Evolutionary conservation across 202 grass and related monocot genomes (phyloP).

Genomic region (Panicum hallii): DNA sequence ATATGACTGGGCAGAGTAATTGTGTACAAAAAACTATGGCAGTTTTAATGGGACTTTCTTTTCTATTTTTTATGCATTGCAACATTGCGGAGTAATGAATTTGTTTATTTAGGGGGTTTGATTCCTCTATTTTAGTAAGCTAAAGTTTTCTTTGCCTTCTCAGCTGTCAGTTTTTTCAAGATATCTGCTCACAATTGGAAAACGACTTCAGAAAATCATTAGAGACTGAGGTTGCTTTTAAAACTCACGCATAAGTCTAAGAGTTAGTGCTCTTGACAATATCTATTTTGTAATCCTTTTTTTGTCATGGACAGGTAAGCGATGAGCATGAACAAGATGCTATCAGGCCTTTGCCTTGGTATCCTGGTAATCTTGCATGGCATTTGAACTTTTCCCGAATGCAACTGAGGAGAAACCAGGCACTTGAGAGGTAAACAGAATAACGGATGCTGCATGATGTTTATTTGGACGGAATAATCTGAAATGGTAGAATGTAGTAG

Average conservation of each 20-base stretch:
- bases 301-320: slow-evolving; percentile 57
- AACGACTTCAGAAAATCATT: slow-evolving; percentile 91
- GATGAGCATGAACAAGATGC: slow-evolving; percentile 82
- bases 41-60: background rate
- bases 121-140: slow-evolving; percentile 22
- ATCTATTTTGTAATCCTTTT: slow-evolving; percentile 41
- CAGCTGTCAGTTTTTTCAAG: slow-evolving; percentile 89
- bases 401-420: slow-evolving; percentile 96
- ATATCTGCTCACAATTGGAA: slow-evolving; percentile 85
- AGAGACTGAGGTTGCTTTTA: slow-evolving; percentile 74
- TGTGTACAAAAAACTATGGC: background rate
- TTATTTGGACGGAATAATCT: slow-evolving; percentile 26
- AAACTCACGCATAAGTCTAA: slow-evolving; percentile 17
- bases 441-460: slow-evolving; percentile 12
- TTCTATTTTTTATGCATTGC: background rate
- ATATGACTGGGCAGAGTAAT: background rate
- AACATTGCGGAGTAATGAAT: background rate
- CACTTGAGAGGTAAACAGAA: slow-evolving; percentile 83
- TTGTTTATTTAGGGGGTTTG: slow-evolving; percentile 13
- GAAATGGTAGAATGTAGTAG: background rate
- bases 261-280: background rate
- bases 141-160: slow-evolving; percentile 45
- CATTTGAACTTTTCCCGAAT: slow-evolving; percentile 99
- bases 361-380: slow-evolving; percentile 98
- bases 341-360: slow-evolving; percentile 95